Evolutionary conservation across 371 early-diverging fungal species (phyloP), one percentile per base, ranked within the genome.

Genomic region (Rhizomucor miehei): DNA sequence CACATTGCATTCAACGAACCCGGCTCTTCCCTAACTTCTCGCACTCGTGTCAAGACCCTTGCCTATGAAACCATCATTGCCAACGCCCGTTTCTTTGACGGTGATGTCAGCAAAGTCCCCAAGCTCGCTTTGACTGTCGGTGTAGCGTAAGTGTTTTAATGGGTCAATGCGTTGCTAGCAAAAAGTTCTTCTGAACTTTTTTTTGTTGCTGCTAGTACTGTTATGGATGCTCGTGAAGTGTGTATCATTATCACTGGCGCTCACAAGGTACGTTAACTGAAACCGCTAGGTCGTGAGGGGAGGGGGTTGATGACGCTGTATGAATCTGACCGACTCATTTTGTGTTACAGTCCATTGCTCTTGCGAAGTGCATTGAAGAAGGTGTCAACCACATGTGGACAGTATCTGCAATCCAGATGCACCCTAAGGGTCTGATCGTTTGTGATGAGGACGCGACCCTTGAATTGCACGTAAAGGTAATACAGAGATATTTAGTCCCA

Each of bases 321-420:
- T 20, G 9, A 10, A 21, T 51, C n/a, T 20, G 14, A 16, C 51
- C 38, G 21, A 40, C 12, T 19, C 24, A 12, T 35, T 52, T 12
- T n/a, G 20, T 29, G 29, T 29, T 29, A 1, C 36, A 55, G 57
- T 47, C 57, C 8, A 57, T 87, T 43, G 89, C 89, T 10, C 65
- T 89, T 49, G 85, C 87, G 51, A 89, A 89, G 67, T 89, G 89
- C 63, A 87, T 91, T 43, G 91, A 91, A 65, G 88, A 87, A 44
- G 76, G 79, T 23, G 87, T 89, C 59, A 89, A 88, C 70, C 89
- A 88, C 70, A 89, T 89, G 91, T 91, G 89, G 88, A 91, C 91
- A 6, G 87, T 91, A 53, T 87, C 88, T 13, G 91, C 89, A n/a
- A 86, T 91, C 49, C 91, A 91, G 63, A 57, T 86, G 37, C 91